Evolutionary conservation across 306 rosid genomes (phyloP), one percentile per base, ranked within the genome.

Genomic region (Calophaca sinica): DNA sequence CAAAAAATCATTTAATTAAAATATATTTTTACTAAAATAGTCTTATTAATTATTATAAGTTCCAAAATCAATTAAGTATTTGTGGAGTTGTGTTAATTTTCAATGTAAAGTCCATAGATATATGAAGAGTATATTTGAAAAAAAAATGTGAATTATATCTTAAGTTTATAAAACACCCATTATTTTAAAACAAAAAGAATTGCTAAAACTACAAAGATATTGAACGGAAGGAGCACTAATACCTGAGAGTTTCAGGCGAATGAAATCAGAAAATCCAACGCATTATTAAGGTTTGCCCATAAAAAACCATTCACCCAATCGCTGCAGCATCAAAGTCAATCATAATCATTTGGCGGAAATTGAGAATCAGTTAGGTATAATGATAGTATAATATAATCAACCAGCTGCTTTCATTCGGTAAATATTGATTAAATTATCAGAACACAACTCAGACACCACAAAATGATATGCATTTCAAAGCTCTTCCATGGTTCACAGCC

Each of bases 381-480:
- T 20, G 26, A 20, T 20, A 20, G 26, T 20, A 48, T 20, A 2
- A 8, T 20, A 59, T 20, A 60, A 60, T 38, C 11, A 78, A 59
- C 42, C 42, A 33, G 62, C 31, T 45, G 42, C 41, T 55, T 36
- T 51, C 14, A 51, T 51, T 70, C 58, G 48, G n/a, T 2, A 48
- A 58, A n/a, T 6, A 65, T 2, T 49, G 57, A 66, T 57, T 51
- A 15, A 3, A 20, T 15, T 4, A 63, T 41, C 44, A 68, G 9
- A 80, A 60, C 52, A 58, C 39, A 48, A n/a, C 39, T 31, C 26
- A 46, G 49, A 59, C 55, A 60, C 64, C 26, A 39, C 50, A 61
- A 79, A 80, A 79, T 7, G 26, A 72, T 9, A 65, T 33, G 64
- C 71, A 41, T 26, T 59, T 60, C 4, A 62, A 69, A 64, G 64